Base-by-base conservation (phyloP, 1,284 basidiomycete genomes). In the Microstroma glucosiphilum region DNA sequence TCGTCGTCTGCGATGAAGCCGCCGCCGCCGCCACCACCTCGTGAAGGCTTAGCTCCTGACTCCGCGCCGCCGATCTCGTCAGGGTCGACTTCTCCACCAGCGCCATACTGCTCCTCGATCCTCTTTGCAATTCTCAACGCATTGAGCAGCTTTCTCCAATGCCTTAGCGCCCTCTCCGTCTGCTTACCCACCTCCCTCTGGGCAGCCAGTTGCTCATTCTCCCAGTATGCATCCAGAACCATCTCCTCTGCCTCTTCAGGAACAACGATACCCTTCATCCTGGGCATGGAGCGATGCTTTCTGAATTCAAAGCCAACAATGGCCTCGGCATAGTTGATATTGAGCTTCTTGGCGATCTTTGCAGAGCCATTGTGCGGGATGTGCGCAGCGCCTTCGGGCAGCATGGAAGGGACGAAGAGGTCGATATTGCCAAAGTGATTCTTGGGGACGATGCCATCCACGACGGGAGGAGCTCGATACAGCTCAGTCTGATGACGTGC, bases 401-500 rank as follows among this genome's bases (percentile, higher is more conserved):
- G 84, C 94, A 99, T 98, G 1, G 89, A 88, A 25, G 91, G 89
- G 6, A 90, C 90, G 79, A 96, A 98, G 30, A 99, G 82, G 81
- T 99, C 94, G 67, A 99, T 90, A 78, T 97, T 97, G 21, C 96
- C 96, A 78, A 96, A 99, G 65, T 88, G 86, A 73, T 99, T 99
- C 80, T 89, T 93, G 4, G 92, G 92, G 43, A 98, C 86, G 76
- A 86, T 86, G 21, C 96, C 94, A 89, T 96, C 85, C 56, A 87
- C 80, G 42, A 98, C 86, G 1, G 93, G 90, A 13, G 75, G 75
- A 26, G 86, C 85, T 7, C 92, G 88, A 75, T 90, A 96, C 1
- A 86, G 73, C 76, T 91, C 88, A 12, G 96, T 98, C 82, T 99
- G 94, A 59, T 83, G 85, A 67, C 86, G 82, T 0, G 90, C 87